phyloP scores from a whole-genome alignment of 1,139 yeast genomes.

The Hyphopichia burtonii region DNA sequence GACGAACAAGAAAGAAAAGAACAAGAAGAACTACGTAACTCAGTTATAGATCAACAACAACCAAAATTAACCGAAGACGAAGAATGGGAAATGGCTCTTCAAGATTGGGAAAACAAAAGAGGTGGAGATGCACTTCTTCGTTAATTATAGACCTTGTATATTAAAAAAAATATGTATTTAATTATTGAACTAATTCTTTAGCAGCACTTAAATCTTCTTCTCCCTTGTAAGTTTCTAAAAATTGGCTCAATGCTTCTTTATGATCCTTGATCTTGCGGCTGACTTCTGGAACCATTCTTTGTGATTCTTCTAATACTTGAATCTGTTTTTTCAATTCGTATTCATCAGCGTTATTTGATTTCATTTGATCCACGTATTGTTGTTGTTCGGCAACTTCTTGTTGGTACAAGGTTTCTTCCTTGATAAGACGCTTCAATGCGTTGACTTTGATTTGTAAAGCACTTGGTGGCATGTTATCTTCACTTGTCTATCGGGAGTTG shows the following conservation, averaged over 20 bases:
- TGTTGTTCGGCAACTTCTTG: conserved; percentile 66
- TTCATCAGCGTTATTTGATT: conserved; percentile 50
- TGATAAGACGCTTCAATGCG: conserved; percentile 70
- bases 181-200: conserved; percentile 18
- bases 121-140: conserved; percentile 9
- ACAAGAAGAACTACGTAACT: conserved; percentile 26
- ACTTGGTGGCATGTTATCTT: conserved; percentile 66
- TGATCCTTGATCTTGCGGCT: conserved; percentile 52
- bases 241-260: conserved; percentile 39
- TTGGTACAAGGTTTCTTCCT: conserved; percentile 66
- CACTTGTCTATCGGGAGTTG: too few species aligned
- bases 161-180: not conserved
- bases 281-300: conserved; percentile 65
- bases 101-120: conserved; percentile 55
- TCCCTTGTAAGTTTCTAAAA: conserved; percentile 35
- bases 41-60: conserved; percentile 17
- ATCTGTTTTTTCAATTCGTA: conserved; percentile 68
- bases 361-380: conserved; percentile 44
- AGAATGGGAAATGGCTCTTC: conserved; percentile 68
- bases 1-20: conserved; percentile 61
- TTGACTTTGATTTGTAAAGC: conserved; percentile 72
- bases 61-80: conserved; percentile 53
- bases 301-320: conserved; percentile 68
- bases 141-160: not conserved
- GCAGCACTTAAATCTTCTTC: conserved; percentile 50